These are phyloP conservation scores for Cutaneotrichosporon cyanovorans DNA, from an alignment of 1,284 basidiomycete genomes.

Conservation along the genomic window DNA sequence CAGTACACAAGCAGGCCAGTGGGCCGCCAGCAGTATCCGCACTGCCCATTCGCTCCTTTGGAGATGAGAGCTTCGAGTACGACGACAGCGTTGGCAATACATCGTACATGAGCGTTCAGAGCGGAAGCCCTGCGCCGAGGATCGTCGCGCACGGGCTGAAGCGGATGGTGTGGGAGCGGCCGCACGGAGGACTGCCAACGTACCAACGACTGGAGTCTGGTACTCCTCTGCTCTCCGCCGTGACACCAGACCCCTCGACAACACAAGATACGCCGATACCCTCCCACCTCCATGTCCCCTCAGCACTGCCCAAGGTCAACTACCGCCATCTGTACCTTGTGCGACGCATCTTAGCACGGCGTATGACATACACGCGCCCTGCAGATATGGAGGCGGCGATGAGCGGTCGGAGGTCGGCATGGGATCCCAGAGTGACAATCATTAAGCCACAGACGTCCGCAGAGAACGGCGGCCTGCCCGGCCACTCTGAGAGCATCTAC, in stretches of 20 bases:
- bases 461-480: constrained; percentile 38
- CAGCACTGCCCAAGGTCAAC: constrained; percentile 32
- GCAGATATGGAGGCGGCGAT: constrained; percentile 6
- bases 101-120: neutral
- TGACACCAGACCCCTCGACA: neutral
- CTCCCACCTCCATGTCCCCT: constrained; percentile 34
- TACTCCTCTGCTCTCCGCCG: neutral
- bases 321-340: constrained; percentile 43
- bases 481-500: constrained; percentile 43
- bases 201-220: constrained; percentile 9
- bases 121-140: neutral
- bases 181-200: constrained; percentile 10
- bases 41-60: neutral
- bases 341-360: constrained; percentile 27
- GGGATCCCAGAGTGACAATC: constrained; percentile 15
- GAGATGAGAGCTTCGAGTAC: constrained; percentile 23
- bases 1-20: constrained; percentile 21
- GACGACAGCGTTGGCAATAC: constrained; percentile 6
- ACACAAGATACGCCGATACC: constrained; percentile 18
- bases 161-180: constrained; percentile 13
- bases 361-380: constrained; percentile 24
- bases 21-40: no score
- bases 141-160: constrained; percentile 3
- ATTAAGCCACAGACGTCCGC: constrained; percentile 24
- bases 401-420: neutral